These are phyloP conservation scores for Medicago arabica DNA, from an alignment of 306 rosid species.

Conservation along the genomic window DNA sequence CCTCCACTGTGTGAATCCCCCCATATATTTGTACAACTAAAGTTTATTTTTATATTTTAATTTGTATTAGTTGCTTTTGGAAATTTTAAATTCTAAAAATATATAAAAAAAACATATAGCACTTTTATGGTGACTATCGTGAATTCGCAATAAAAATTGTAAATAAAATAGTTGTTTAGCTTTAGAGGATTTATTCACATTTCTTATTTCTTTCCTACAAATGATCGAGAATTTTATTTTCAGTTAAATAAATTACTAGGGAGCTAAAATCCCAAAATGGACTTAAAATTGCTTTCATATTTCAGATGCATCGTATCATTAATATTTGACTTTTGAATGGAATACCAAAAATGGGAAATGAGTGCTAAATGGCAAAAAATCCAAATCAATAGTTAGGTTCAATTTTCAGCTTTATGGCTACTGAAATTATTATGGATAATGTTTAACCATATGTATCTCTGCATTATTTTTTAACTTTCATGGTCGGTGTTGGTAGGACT, in stretches of 20 bases:
- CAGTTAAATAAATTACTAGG: too few species aligned
- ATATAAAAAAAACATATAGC: too few species aligned
- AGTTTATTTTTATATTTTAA: neutral
- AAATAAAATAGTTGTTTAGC: too few species aligned
- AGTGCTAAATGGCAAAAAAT: neutral
- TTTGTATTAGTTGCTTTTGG: neutral
- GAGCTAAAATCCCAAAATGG: too few species aligned
- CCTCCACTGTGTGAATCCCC: conserved; percentile 3
- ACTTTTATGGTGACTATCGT: too few species aligned
- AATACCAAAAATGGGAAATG: neutral
- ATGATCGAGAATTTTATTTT: too few species aligned
- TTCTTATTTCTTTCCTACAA: neutral
- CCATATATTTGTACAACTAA: neutral
- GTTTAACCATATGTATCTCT: neutral
- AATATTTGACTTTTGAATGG: neutral
- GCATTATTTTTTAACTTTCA: neutral
- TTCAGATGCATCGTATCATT: neutral
- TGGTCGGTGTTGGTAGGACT: neutral
- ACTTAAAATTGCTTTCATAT: neutral
- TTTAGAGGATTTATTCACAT: too few species aligned
- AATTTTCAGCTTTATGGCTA: neutral
- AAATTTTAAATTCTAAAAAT: neutral
- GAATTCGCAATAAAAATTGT: too few species aligned
- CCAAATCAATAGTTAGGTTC: neutral
- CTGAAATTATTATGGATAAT: neutral